Base-by-base conservation (phyloP, 805 yeast species). In the Suhomyces pyralidae region DNA sequence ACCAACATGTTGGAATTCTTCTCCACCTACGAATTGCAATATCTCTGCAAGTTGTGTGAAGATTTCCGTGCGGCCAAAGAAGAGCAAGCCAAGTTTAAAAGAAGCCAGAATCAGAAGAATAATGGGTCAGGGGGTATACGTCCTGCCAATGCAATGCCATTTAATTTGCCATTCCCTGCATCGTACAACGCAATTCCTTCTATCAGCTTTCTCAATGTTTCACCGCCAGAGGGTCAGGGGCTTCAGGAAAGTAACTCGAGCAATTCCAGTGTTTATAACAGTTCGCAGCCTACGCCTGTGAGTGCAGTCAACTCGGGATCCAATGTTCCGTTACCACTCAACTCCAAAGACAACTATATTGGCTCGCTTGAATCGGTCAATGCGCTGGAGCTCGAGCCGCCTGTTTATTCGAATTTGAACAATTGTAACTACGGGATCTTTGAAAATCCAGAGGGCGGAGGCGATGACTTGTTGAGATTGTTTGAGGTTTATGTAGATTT, bases 1-100 rank as follows among this genome's bases (percentile, higher is more conserved):
- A 67, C 76, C 19, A 75, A 73, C 53, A 61, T 74, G 67, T 55
- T 75, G 48, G 72, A 73, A 46, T 74, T 64, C 56, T 67, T 74
- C 52, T 57, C 74, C 5, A 61, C 64, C 15, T 52, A 61, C n/a
- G 79, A 74, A 46, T 61, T 75, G 22, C 63, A 68, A 40, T 68
- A 69, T 53, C 59, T 75, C 40, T 64, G 71, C 51, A 64, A 64
- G 49, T 57, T 75, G 38, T 71, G 75, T 47, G 76, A 72, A 34
- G 79, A 75, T 48, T 73, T 74, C 55, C 59, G 71, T 46, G 49
- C 58, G 5, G 76, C 76, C 12, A 75, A 74, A 52, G 65, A 62
- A n/a, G 65, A 63, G 43, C 67, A 54, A 46, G 26, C 20, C 26
- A 47, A 50, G 15, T 20, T 51, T 26, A 53, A 38, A 36, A 15